Evolutionary conservation across 1,284 basidiomycete genomes (phyloP).

Genomic region (Leccinum angustisporum): DNA sequence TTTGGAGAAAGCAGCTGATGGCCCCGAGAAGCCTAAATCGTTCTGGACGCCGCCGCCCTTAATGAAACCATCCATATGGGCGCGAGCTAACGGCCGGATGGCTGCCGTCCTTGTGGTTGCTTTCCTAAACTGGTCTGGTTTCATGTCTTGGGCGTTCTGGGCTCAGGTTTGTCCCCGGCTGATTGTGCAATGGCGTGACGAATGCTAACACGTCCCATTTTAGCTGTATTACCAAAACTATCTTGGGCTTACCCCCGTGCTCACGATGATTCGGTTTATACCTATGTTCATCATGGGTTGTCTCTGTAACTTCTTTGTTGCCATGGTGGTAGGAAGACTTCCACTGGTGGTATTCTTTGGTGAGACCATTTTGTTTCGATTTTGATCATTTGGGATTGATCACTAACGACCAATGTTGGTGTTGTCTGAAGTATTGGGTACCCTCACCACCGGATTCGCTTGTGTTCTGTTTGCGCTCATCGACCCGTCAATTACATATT

Average conservation of each 20-base stretch:
- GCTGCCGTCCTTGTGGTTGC: slow-evolving; percentile 59
- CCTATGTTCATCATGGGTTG: slow-evolving; percentile 76
- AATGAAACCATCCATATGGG: slow-evolving; percentile 63
- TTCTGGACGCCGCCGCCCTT: slow-evolving; percentile 56
- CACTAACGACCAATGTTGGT: neutral
- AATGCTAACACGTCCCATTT: slow-evolving; percentile 12
- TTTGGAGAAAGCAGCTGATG: slow-evolving; percentile 41
- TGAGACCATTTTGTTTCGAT: slow-evolving; percentile 29
- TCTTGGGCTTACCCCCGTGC: slow-evolving; percentile 51
- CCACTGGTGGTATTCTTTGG: slow-evolving; percentile 57
- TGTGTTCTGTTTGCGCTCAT: slow-evolving; percentile 76
- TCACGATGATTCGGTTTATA: slow-evolving; percentile 74
- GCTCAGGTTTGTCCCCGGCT: slow-evolving; percentile 38
- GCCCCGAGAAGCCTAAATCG: slow-evolving; percentile 20
- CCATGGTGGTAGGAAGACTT: slow-evolving; percentile 57
- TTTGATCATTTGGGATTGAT: neutral
- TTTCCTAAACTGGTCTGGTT: slow-evolving; percentile 65
- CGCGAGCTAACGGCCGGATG: slow-evolving; percentile 55
- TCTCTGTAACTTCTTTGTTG: slow-evolving; percentile 69
- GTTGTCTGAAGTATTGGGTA: slow-evolving; percentile 46
- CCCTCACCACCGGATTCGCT: slow-evolving; percentile 58
- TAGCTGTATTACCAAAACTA: slow-evolving; percentile 73
- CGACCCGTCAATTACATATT: slow-evolving; percentile 62
- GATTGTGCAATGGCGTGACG: neutral
- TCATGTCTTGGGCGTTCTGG: slow-evolving; percentile 52